Evolutionary conservation across 139 green algal genomes (phyloP), one percentile per base, ranked within the genome.

Genomic region (Chlorokybus atmophyticus): DNA sequence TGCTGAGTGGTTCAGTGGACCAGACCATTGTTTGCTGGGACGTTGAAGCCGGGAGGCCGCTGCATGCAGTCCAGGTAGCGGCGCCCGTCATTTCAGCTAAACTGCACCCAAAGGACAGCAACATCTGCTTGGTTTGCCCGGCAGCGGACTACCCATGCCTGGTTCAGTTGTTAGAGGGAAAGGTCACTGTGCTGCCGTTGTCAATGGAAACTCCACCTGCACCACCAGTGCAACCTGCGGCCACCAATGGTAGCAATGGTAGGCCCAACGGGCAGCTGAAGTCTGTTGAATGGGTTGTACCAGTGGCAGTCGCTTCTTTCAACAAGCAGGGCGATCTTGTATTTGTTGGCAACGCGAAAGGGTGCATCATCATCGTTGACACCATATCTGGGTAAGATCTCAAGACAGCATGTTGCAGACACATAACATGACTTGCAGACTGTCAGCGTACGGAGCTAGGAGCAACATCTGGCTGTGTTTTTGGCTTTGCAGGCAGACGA

Each of bases 331-430:
- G 73, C 0, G 51, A 67, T 2, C 54, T 75, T 23, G 39, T 85
- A 24, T 67, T 80, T 10, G 56, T 83, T 49, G 73, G 62, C 1
- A 80, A 77, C 25, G 17, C 51, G 10, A 30, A 65, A 0, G 82
- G 80, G 8, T 29, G 57, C 24, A 32, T 93, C 3, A 44, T 57
- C 3, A 71, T 93, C 39, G 51, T 87, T n/a, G 79, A 85, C 10
- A 52, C 60, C n/a, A n/a, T n/a, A n/a, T n/a, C n/a, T n/a, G n/a
- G n/a, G n/a, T n/a, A n/a, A n/a, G n/a, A n/a, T n/a, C n/a, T n/a
- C n/a, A n/a, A n/a, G n/a, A n/a, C n/a, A n/a, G n/a, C n/a, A n/a
- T n/a, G n/a, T n/a, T n/a, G n/a, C n/a, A n/a, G n/a, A n/a, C n/a
- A n/a, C n/a, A n/a, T n/a, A n/a, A n/a, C n/a, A n/a, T n/a, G n/a